Percentiles rank a stretch among this genome's conserved stretches.
phyloP scores from a whole-genome alignment of 768 basidiomycete species.

The Pleurotus sapidus region DNA sequence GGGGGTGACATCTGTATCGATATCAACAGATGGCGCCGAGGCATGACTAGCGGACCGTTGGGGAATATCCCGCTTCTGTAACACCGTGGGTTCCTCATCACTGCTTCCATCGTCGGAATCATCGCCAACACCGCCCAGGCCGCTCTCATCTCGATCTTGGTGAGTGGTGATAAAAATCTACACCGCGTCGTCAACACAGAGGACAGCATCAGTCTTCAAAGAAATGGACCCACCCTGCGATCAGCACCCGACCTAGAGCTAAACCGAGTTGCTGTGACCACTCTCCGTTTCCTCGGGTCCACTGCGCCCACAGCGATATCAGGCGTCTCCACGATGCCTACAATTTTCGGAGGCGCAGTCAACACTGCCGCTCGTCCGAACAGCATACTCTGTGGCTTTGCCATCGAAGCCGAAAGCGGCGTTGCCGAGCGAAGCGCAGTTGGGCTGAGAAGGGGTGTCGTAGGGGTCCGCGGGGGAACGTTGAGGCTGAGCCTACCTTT shows the following conservation, averaged over 20 bases:
- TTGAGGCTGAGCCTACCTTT: conserved; percentile 41
- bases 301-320: conserved; percentile 90
- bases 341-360: conserved; percentile 80
- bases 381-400: conserved; percentile 24
- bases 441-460: conserved; percentile 40
- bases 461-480: conserved; percentile 36
- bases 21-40: conserved; percentile 44
- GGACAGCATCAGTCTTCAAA: conserved; percentile 6
- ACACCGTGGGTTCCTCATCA: conserved; percentile 23
- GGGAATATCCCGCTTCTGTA: not conserved
- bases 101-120: conserved; percentile 23
- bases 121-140: not conserved
- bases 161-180: conserved; percentile 87
- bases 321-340: conserved; percentile 82
- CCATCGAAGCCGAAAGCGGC: conserved; percentile 27
- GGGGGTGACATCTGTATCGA: conserved; percentile 63
- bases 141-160: conserved; percentile 42
- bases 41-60: conserved; percentile 11
- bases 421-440: conserved; percentile 38
- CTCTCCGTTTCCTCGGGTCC: conserved; percentile 78
- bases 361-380: conserved; percentile 74
- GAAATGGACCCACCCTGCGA: conserved; percentile 56
- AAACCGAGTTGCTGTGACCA: conserved; percentile 86
- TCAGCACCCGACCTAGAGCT: conserved; percentile 82
- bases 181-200: not conserved